phyloP scores from a whole-genome alignment of 2,329 filamentous ascomycete species.

The Exophiala dermatitidis region DNA sequence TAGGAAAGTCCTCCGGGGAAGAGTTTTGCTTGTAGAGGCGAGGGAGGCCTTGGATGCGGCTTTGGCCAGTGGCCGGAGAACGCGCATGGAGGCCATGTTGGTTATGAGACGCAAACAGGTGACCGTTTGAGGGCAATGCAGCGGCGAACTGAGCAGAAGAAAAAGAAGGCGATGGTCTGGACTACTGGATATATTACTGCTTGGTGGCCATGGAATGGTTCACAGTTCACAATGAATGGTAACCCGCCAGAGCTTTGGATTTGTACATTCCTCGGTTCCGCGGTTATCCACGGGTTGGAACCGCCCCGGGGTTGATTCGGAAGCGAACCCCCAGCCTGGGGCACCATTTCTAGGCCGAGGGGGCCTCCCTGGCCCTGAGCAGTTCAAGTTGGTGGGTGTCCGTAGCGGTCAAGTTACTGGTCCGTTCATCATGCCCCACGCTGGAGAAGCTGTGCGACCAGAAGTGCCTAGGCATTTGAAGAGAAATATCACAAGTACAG shows the following conservation, averaged over 20 bases:
- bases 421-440: no score
- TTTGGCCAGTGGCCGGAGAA: slow-evolving; percentile 36
- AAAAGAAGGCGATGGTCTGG: not conserved
- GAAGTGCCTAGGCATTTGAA: no score
- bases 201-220: not conserved
- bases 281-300: not conserved
- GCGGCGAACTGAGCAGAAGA: not conserved
- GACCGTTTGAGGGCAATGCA: not conserved
- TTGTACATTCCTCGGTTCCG: not conserved
- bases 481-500: no score
- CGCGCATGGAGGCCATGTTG: slow-evolving; percentile 45
- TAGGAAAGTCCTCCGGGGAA: slow-evolving; percentile 29
- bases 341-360: no score
- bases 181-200: not conserved
- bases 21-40: slow-evolving; percentile 4
- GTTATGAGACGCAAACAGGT: not conserved
- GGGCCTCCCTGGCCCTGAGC: no score
- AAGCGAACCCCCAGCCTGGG: not conserved
- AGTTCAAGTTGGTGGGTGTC: no score
- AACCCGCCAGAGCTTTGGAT: not conserved
- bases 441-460: no score
- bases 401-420: no score
- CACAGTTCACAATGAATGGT: not conserved
- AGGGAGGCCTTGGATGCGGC: slow-evolving; percentile 9
- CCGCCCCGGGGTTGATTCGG: not conserved